Percentiles rank a stretch among this genome's conserved stretches.
Evolutionary conservation across 305 asterid genomes (phyloP).

Genomic region (Nicotiana rustica): DNA sequence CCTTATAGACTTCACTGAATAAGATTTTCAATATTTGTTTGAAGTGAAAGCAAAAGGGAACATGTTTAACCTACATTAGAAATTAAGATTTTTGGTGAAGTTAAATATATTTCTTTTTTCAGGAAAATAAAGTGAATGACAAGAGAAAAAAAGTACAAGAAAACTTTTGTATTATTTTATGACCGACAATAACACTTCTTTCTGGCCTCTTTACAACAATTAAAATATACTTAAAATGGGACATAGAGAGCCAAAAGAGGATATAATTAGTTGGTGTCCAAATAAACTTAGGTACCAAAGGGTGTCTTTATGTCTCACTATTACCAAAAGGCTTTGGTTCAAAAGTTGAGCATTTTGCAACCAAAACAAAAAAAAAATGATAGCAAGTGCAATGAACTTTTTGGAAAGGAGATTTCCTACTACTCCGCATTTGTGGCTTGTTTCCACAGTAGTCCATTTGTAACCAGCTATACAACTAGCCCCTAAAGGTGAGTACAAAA

Average conservation of each 20-base stretch:
- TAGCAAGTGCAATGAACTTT: neutral
- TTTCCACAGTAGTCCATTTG: neutral
- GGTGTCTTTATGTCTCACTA: constrained; percentile 4
- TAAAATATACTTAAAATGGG: neutral
- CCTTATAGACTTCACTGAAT: neutral
- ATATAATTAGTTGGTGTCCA: neutral
- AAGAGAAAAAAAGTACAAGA: neutral
- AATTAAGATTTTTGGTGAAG: neutral
- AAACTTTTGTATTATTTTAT: neutral
- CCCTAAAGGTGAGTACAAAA: neutral
- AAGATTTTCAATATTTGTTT: neutral
- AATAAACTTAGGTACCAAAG: neutral
- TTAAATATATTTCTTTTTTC: neutral
- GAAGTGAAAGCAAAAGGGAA: neutral
- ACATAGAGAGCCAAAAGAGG: neutral
- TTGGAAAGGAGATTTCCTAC: neutral
- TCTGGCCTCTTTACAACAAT: neutral
- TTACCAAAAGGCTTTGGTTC: neutral
- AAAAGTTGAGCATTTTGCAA: neutral
- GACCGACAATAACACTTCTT: neutral
- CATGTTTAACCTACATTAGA: neutral
- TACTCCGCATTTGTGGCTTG: neutral
- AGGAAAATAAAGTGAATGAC: neutral
- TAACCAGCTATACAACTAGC: neutral
- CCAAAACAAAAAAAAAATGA: neutral